Evolutionary conservation across 2,329 filamentous ascomycete genomes (phyloP).

Genomic region (Dactylellina parvicollis): DNA sequence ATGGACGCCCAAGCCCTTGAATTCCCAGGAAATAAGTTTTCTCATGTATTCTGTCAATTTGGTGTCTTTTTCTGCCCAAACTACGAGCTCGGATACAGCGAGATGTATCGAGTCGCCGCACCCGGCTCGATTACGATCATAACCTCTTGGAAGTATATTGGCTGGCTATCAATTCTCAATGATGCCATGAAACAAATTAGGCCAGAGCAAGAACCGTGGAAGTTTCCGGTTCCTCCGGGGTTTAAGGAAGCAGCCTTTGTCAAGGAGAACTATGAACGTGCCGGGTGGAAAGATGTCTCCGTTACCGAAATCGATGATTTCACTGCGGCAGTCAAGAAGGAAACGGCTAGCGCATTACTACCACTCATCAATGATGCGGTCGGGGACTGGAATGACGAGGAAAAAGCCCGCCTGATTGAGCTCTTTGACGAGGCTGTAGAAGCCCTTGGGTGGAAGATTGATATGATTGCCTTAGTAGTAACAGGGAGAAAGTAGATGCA

Average conservation of each 20-base stretch:
- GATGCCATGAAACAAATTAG: conserved; percentile 34
- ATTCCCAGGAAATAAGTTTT: conserved; percentile 46
- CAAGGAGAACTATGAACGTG: conserved; percentile 25
- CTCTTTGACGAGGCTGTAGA: conserved; percentile 32
- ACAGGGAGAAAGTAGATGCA: conserved; percentile 35
- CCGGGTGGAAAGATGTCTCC: conserved; percentile 40
- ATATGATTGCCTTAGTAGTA: conserved; percentile 36
- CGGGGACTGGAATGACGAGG: conserved; percentile 39
- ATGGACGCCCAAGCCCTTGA: conserved; percentile 36
- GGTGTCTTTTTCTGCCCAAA: conserved; percentile 52
- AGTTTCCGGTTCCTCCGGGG: conserved; percentile 35
- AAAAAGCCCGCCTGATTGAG: conserved; percentile 17
- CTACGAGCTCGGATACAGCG: conserved; percentile 37
- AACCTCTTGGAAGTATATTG: conserved; percentile 45
- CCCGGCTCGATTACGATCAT: conserved; percentile 37
- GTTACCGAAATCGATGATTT: conserved; percentile 36
- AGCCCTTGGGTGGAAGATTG: conserved; percentile 31
- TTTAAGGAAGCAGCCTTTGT: conserved; percentile 32
- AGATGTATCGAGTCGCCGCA: conserved; percentile 50
- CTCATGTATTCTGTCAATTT: conserved; percentile 41
- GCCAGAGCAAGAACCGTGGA: conserved; percentile 33
- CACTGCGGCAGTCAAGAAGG: not conserved
- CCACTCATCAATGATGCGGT: conserved; percentile 21
- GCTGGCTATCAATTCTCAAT: conserved; percentile 29
- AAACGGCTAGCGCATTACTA: conserved; percentile 13